phyloP scores from a whole-genome alignment of 1,139 yeast genomes.

The Kodamaea ohmeri region DNA sequence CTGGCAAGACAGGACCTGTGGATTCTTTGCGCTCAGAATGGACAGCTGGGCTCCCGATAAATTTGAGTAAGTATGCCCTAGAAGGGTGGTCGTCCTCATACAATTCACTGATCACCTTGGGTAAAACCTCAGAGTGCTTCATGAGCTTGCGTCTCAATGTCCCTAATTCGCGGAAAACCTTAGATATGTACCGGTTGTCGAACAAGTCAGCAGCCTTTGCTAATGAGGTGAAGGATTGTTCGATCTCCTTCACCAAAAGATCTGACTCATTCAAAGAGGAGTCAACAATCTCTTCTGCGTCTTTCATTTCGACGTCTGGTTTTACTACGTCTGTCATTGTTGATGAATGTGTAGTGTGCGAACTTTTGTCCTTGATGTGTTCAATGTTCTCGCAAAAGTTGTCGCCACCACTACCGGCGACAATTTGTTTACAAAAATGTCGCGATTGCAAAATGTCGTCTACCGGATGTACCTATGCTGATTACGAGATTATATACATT shows the following conservation, averaged over 20 bases:
- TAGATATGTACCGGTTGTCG: constrained; percentile 85
- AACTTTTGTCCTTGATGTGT: not conserved
- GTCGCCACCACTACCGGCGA: constrained; percentile 7
- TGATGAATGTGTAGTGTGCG: not conserved
- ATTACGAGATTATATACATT: not conserved
- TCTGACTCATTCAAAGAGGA: constrained; percentile 15
- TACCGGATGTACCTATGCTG: no score
- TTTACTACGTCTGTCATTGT: constrained; percentile 13
- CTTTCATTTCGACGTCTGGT: constrained; percentile 33
- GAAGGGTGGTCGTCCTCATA: constrained; percentile 50
- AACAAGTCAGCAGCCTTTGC: constrained; percentile 71
- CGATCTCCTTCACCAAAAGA: constrained; percentile 41
- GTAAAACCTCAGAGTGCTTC: constrained; percentile 46
- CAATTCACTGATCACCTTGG: constrained; percentile 49
- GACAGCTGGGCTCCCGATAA: constrained; percentile 17
- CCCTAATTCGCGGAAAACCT: constrained; percentile 81
- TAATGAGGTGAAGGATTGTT: constrained; percentile 52
- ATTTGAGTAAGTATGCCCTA: constrained; percentile 43
- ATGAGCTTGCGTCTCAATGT: constrained; percentile 65
- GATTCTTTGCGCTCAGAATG: constrained; percentile 14
- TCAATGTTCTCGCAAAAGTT: constrained; percentile 2
- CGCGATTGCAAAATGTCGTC: not conserved
- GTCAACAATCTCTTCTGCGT: constrained; percentile 17
- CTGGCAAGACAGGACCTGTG: constrained; percentile 50
- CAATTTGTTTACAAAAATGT: not conserved